phyloP scores from a whole-genome alignment of 805 yeast species.

The Candida orba region DNA sequence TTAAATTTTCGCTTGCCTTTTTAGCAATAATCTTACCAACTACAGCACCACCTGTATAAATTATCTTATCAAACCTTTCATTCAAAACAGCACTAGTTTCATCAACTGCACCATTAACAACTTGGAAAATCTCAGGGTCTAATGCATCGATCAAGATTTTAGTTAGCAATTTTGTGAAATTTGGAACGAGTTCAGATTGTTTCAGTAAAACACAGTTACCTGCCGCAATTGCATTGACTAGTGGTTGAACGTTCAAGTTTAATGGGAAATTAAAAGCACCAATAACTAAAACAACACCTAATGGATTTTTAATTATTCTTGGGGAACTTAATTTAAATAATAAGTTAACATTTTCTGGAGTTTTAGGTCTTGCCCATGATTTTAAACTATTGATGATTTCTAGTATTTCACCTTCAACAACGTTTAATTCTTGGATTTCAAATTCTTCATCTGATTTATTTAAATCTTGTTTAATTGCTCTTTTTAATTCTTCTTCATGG shows the following conservation, averaged over 20 bases:
- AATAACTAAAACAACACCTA: slow-evolving; percentile 68
- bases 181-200: slow-evolving; percentile 57
- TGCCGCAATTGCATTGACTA: slow-evolving; percentile 75
- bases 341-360: slow-evolving; percentile 12
- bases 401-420: slow-evolving; percentile 46
- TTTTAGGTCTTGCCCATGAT: slow-evolving; percentile 51
- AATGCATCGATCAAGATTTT: slow-evolving; percentile 44
- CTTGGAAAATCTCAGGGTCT: slow-evolving; percentile 48
- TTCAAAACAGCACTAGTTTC: slow-evolving; percentile 56
- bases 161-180: slow-evolving; percentile 50
- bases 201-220: slow-evolving; percentile 64
- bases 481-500: slow-evolving; percentile 43
- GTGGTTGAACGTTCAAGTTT: slow-evolving; percentile 52
- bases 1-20: slow-evolving; percentile 78
- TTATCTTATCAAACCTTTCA: slow-evolving; percentile 67
- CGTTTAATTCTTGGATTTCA: slow-evolving; percentile 46
- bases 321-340: slow-evolving; percentile 15
- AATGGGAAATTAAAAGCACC: slow-evolving; percentile 82
- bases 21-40: slow-evolving; percentile 75
- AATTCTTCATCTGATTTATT: slow-evolving; percentile 61
- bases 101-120: slow-evolving; percentile 66
- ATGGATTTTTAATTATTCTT: slow-evolving; percentile 27
- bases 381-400: slow-evolving; percentile 52
- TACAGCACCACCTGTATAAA: slow-evolving; percentile 73
- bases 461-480: slow-evolving; percentile 61